phyloP scores from a whole-genome alignment of 768 basidiomycete genomes.

The Leccinum variicolor region DNA sequence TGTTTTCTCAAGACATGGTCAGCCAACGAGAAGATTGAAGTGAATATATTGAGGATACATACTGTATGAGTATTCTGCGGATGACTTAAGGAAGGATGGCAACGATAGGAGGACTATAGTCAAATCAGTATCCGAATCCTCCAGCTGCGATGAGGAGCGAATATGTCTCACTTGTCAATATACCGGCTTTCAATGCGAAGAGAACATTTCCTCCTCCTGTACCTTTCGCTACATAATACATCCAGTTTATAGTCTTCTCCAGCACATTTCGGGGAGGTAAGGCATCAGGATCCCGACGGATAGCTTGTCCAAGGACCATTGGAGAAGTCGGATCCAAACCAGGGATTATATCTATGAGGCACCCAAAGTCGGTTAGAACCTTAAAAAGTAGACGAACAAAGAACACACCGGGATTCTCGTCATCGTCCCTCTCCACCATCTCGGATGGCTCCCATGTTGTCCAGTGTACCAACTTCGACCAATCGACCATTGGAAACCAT shows the following conservation, averaged over 20 bases:
- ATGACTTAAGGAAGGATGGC: conserved; percentile 53
- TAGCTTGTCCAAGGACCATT: conserved; percentile 54
- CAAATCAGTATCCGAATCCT: background rate
- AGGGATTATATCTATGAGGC: conserved; percentile 47
- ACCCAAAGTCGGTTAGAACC: background rate
- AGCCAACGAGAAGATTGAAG: conserved; percentile 5
- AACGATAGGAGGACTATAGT: conserved; percentile 51
- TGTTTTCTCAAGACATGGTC: conserved; percentile 42
- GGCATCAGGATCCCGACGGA: conserved; percentile 68
- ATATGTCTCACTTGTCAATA: conserved; percentile 49
- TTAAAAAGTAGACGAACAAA: background rate
- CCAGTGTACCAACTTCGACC: conserved; percentile 38
- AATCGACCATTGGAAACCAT: conserved; percentile 52
- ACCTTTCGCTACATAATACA: conserved; percentile 39
- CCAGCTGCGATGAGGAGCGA: background rate
- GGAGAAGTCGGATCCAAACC: conserved; percentile 43
- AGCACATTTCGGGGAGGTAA: conserved; percentile 62
- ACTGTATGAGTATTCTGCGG: conserved; percentile 60
- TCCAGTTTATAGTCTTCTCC: conserved; percentile 46
- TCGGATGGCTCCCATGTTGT: conserved; percentile 46
- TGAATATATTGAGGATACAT: conserved; percentile 19
- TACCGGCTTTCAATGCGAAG: conserved; percentile 69
- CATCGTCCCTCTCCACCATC: conserved; percentile 46
- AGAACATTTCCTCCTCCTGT: conserved; percentile 58
- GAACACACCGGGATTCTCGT: conserved; percentile 61